Percentiles rank a stretch among this genome's conserved stretches.
Evolutionary conservation across 495 filamentous ascomycete species (phyloP).

Genomic region (Aspergillus leporis): DNA sequence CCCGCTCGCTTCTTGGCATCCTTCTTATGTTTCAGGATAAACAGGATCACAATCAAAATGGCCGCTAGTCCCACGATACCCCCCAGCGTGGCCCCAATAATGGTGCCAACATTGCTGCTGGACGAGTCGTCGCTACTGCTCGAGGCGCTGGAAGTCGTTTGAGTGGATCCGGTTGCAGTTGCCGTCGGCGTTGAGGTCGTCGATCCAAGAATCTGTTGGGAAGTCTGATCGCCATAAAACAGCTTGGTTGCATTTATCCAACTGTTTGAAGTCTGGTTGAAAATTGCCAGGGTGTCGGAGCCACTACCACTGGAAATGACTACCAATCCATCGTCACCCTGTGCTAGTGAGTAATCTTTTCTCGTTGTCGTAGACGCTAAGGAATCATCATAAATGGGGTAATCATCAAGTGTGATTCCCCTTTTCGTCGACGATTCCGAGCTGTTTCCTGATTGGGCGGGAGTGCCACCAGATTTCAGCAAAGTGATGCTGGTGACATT

Average conservation of each 20-base stretch:
- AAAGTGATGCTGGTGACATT: slow-evolving; percentile 66
- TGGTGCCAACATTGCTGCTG: slow-evolving; percentile 49
- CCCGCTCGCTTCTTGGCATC: slow-evolving; percentile 52
- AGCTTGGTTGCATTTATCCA: slow-evolving; percentile 77
- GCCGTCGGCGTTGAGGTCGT: slow-evolving; percentile 37
- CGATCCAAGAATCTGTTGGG: slow-evolving; percentile 36
- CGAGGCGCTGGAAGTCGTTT: slow-evolving; percentile 36
- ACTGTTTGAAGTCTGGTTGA: slow-evolving; percentile 72
- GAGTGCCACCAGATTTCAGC: slow-evolving; percentile 45
- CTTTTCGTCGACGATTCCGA: slow-evolving; percentile 38
- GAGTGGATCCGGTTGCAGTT: slow-evolving; percentile 38
- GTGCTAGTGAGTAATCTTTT: slow-evolving; percentile 63
- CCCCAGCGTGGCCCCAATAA: slow-evolving; percentile 80
- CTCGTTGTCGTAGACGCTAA: slow-evolving; percentile 64
- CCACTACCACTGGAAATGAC: slow-evolving; percentile 76
- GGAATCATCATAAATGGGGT: slow-evolving; percentile 77
- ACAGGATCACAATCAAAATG: slow-evolving; percentile 66
- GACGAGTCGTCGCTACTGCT: slow-evolving; percentile 28
- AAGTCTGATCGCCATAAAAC: slow-evolving; percentile 51
- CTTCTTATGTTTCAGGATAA: slow-evolving; percentile 65
- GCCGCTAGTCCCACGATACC: slow-evolving; percentile 70
- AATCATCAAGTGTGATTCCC: slow-evolving; percentile 55
- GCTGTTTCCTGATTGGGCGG: slow-evolving; percentile 32
- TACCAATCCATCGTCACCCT: slow-evolving; percentile 59
- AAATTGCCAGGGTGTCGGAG: slow-evolving; percentile 65